Conservation (phyloP, 2,329 filamentous ascomycete species). For the Cordyceps farinosa region DNA sequence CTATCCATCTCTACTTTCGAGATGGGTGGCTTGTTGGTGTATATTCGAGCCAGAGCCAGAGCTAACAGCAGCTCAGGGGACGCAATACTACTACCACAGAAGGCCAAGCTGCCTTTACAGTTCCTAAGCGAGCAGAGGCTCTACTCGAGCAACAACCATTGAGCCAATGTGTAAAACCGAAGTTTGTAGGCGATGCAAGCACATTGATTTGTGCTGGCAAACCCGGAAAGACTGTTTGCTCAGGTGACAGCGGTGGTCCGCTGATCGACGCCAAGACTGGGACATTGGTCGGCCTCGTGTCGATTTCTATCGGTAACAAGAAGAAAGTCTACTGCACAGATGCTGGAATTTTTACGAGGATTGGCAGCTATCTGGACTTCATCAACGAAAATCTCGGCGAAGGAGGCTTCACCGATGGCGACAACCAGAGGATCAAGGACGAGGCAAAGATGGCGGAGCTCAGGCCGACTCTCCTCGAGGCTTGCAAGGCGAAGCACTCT, state of each 20-base stretch:
- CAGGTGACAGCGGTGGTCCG: not conserved
- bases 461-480: not conserved
- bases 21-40: not conserved
- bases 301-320: not conserved
- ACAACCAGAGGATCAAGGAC: not conserved
- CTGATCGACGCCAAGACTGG: not conserved
- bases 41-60: not conserved
- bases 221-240: not conserved
- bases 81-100: not conserved
- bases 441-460: not conserved
- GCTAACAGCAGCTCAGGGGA: not conserved
- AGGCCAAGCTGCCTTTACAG: not conserved
- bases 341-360: not conserved
- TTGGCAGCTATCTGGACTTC: slow-evolving; percentile 7
- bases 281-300: not conserved
- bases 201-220: not conserved
- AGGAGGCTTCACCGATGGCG: not conserved
- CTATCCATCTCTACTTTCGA: not conserved
- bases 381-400: not conserved
- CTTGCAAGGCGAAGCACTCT: not conserved
- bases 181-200: not conserved
- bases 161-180: not conserved
- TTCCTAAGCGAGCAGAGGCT: not conserved
- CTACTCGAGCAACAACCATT: not conserved
- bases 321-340: not conserved